These are phyloP conservation scores for Tephrocybe sp. DNA, from an alignment of 768 basidiomycete genomes.

Conservation along the genomic window DNA sequence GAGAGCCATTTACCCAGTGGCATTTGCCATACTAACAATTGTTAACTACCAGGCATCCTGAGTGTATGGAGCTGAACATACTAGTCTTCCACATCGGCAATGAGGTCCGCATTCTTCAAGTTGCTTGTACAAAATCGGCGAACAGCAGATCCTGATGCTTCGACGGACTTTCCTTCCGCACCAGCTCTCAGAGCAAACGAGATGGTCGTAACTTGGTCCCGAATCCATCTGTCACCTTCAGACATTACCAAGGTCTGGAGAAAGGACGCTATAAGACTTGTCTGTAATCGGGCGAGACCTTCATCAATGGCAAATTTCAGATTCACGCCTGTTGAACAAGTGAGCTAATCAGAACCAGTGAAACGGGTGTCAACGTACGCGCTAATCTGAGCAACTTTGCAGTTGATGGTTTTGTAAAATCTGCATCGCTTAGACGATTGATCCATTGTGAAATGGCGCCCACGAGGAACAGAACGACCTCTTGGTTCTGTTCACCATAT, in stretches of 20 bases:
- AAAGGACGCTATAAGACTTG: conserved; percentile 87
- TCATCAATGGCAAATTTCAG: conserved; percentile 92
- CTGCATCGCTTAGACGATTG: conserved; percentile 82
- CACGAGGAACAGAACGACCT: conserved; percentile 83
- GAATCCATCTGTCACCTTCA: conserved; percentile 89
- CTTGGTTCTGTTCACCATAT: conserved; percentile 68
- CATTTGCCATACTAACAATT: conserved; percentile 74
- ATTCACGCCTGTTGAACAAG: conserved; percentile 51
- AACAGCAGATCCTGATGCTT: conserved; percentile 72
- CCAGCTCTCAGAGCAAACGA: conserved; percentile 69
- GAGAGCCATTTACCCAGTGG: conserved; percentile 42
- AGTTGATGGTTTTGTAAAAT: conserved; percentile 68
- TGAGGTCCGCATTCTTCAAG: conserved; percentile 73
- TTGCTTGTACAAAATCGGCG: conserved; percentile 85
- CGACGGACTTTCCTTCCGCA: conserved; percentile 70
- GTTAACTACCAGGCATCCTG: too few relatives aligned
- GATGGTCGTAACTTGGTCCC: conserved; percentile 63
- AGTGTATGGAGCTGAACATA: conserved; percentile 40
- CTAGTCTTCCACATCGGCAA: conserved; percentile 90
- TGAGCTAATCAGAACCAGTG: background rate
- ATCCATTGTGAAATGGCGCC: conserved; percentile 92
- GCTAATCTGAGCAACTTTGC: conserved; percentile 74
- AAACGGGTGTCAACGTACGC: conserved; percentile 45
- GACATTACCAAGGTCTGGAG: conserved; percentile 96
- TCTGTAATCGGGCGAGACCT: conserved; percentile 79